Evolutionary conservation across 75 land plant species (phyloP).

Genomic region (Pseudotsuga menziesii): DNA sequence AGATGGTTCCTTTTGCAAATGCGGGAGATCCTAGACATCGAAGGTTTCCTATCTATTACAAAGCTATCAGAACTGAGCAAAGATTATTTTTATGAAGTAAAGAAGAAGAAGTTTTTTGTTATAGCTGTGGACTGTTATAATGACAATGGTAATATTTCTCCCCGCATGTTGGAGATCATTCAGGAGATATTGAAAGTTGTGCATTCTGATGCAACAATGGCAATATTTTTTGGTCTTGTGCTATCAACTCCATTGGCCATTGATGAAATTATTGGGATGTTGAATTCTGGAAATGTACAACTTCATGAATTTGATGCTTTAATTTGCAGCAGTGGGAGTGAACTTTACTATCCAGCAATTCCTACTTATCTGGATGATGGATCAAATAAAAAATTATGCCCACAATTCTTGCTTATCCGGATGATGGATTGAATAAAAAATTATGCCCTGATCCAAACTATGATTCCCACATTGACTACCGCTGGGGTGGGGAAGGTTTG

Average conservation of each 20-base stretch:
- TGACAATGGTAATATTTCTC: conserved; percentile 40
- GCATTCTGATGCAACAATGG: conserved; percentile 31
- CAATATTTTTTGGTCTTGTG: conserved; percentile 58
- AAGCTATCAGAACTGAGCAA: too few species aligned
- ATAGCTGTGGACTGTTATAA: conserved; percentile 74
- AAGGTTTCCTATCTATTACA: too few species aligned
- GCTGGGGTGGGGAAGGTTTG: too few species aligned
- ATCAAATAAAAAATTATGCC: conserved; percentile 30
- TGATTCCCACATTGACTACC: too few species aligned
- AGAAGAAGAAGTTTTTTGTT: conserved; percentile 47
- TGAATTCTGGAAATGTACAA: conserved; percentile 44
- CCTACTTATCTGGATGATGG: conserved; percentile 27
- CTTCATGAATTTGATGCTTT: conserved; percentile 69
- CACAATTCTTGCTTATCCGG: too few species aligned
- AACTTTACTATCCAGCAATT: conserved; percentile 62
- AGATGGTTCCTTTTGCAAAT: too few species aligned
- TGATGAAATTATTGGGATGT: conserved; percentile 43
- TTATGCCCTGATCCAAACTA: too few species aligned
- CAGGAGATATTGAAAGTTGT: conserved; percentile 55
- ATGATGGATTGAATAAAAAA: too few species aligned
- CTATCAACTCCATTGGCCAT: conserved; percentile 70
- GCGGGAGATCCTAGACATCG: too few species aligned
- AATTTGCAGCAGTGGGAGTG: conserved; percentile 84
- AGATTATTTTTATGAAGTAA: too few species aligned
- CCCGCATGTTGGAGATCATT: conserved; percentile 48